phyloP scores from a whole-genome alignment of 1,284 basidiomycete species.

The Exobasidium cylindrosporum region DNA sequence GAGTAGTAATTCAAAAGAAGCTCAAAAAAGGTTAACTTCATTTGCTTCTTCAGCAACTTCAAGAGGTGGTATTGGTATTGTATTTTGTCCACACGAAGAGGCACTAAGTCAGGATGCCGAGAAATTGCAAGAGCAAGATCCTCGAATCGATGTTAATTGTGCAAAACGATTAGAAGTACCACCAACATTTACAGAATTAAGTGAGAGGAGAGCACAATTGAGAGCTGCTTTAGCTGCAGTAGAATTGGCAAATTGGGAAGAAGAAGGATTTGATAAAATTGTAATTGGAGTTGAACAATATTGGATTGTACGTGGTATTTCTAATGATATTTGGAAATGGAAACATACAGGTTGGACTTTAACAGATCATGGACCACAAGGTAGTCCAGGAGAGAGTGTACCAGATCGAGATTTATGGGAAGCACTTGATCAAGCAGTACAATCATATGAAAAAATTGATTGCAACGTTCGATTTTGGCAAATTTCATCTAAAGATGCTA shows the following conservation, averaged over 20 bases:
- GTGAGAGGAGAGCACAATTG: conserved; percentile 39
- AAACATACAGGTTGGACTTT: conserved; percentile 45
- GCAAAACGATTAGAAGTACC: conserved; percentile 44
- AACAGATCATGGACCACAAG: conserved; percentile 28
- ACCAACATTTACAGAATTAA: conserved; percentile 23
- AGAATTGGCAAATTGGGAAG: conserved; percentile 46
- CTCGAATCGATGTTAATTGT: conserved; percentile 40
- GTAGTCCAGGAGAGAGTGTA: conserved; percentile 40
- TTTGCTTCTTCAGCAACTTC: conserved; percentile 14
- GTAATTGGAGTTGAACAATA: conserved; percentile 47
- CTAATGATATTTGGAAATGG: conserved; percentile 51
- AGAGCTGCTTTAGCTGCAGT: conserved; percentile 47
- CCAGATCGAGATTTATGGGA: conserved; percentile 54
- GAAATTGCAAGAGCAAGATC: conserved; percentile 1
- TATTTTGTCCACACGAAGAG: conserved; percentile 33
- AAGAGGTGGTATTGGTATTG: conserved; percentile 35
- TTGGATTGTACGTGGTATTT: conserved; percentile 52
- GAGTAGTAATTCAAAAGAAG: background rate
- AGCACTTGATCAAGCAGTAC: conserved; percentile 42
- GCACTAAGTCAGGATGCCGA: conserved; percentile 5
- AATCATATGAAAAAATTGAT: conserved; percentile 47
- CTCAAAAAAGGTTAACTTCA: background rate
- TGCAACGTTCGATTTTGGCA: conserved; percentile 53
- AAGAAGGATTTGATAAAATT: conserved; percentile 52
- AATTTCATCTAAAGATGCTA: conserved; percentile 31